Conservation (phyloP, 1,284 basidiomycete species). For the Tilletia caries region DNA sequence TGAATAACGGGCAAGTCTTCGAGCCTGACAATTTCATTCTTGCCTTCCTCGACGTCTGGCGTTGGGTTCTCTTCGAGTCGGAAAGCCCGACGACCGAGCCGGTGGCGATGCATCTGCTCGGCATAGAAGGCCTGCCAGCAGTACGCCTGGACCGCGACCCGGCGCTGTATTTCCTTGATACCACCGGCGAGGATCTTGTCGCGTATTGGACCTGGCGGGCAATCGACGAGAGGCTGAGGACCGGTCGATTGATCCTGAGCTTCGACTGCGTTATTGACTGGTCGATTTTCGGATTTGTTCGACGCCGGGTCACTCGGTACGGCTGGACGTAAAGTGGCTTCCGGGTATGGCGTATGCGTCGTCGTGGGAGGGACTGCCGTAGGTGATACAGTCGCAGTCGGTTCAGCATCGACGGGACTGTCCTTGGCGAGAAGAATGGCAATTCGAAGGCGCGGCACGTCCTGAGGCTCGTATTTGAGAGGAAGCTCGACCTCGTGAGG, state of each 20-base stretch:
- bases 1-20: constrained; percentile 28
- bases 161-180: constrained; percentile 2
- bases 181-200: neutral
- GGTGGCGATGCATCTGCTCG: constrained; percentile 37
- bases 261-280: neutral
- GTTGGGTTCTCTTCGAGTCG: constrained; percentile 28
- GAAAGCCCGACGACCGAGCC: constrained; percentile 32
- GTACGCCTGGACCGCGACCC: constrained; percentile 33
- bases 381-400: neutral
- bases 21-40: constrained; percentile 14
- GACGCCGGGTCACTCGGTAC: neutral
- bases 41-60: constrained; percentile 7
- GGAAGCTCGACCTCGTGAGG: neutral
- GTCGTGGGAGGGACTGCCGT: neutral
- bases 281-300: neutral
- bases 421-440: constrained; percentile 14
- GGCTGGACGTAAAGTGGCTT: neutral
- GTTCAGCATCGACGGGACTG: neutral
- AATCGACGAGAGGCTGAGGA: constrained; percentile 8
- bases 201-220: constrained; percentile 5
- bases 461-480: neutral
- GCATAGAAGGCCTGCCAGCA: constrained; percentile 39
- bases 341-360: neutral
- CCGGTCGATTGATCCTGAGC: neutral
- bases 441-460: constrained; percentile 7